A percentile compares a stretch with the other conserved stretches of the same genome.
Conservation (phyloP, 345 rosid genomes). For the Salix purpurea region DNA sequence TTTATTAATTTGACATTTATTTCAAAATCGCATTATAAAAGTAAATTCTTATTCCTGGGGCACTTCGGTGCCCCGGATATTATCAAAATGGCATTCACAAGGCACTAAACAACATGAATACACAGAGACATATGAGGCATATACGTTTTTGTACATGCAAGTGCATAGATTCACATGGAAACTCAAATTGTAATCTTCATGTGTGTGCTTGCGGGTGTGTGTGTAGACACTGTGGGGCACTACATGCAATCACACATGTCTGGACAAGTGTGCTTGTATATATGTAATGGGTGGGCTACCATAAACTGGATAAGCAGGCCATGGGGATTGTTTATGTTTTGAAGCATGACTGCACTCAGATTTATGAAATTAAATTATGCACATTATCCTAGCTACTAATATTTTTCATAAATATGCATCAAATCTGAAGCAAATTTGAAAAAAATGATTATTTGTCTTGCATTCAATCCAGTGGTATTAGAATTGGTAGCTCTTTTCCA, state of each 20-base stretch:
- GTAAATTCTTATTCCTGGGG: not conserved
- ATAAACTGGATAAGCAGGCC: not conserved
- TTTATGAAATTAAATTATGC: not conserved
- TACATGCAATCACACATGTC: not conserved
- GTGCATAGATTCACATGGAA: not conserved
- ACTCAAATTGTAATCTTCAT: not conserved
- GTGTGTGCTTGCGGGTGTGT: too few species aligned
- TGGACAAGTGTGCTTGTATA: not conserved
- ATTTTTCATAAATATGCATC: not conserved
- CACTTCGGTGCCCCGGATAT: not conserved
- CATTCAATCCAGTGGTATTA: not conserved
- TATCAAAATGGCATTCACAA: not conserved
- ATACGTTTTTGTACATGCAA: not conserved
- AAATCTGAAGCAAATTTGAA: not conserved
- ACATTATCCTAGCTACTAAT: not conserved
- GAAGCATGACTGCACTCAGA: not conserved
- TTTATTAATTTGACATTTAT: not conserved
- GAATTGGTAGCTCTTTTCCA: not conserved
- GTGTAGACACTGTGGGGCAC: not conserved
- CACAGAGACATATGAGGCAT: not conserved
- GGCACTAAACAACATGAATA: not conserved
- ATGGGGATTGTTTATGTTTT: not conserved
- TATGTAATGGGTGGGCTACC: not conserved
- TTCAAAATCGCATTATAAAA: not conserved
- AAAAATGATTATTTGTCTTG: too few species aligned